Evolutionary conservation across 108 stramenopile genomes (phyloP).

Genomic region (Cyclostephanos tholiformis): DNA sequence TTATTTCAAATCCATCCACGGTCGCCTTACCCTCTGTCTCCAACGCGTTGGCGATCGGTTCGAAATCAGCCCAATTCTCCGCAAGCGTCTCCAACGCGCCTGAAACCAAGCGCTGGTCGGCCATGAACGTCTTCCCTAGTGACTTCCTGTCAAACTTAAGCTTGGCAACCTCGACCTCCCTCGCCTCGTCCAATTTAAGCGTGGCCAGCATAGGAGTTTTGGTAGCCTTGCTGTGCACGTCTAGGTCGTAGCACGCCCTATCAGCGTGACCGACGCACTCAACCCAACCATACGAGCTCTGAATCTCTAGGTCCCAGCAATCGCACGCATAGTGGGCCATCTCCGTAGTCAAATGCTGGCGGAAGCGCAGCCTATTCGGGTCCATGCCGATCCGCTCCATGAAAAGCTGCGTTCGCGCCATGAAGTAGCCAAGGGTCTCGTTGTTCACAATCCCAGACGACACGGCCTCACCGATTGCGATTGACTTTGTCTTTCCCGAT

Average conservation of each 20-base stretch:
- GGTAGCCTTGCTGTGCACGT: conserved; percentile 94
- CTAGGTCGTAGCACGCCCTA: conserved; percentile 98
- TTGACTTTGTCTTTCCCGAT: conserved; percentile 91
- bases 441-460: conserved; percentile 94
- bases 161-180: conserved; percentile 84
- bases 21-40: conserved; percentile 84
- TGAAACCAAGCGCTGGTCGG: conserved; percentile 90
- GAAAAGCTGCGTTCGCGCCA: conserved; percentile 98
- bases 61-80: conserved; percentile 89
- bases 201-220: conserved; percentile 95
- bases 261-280: conserved; percentile 99
- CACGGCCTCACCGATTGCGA: conserved; percentile 94
- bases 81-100: conserved; percentile 92
- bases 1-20: conserved; percentile 91
- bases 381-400: conserved; percentile 98
- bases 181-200: conserved; percentile 78
- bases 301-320: conserved; percentile 99
- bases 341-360: conserved; percentile 99
- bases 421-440: conserved; percentile 99
- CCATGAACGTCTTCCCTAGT: conserved; percentile 91
- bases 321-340: conserved; percentile 99
- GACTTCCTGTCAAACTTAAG: conserved; percentile 89
- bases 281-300: conserved; percentile 97
- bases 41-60: conserved; percentile 87
- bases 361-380: conserved; percentile 90